phyloP scores from a whole-genome alignment of 208 protist species.

The Trichomonas tenax region DNA sequence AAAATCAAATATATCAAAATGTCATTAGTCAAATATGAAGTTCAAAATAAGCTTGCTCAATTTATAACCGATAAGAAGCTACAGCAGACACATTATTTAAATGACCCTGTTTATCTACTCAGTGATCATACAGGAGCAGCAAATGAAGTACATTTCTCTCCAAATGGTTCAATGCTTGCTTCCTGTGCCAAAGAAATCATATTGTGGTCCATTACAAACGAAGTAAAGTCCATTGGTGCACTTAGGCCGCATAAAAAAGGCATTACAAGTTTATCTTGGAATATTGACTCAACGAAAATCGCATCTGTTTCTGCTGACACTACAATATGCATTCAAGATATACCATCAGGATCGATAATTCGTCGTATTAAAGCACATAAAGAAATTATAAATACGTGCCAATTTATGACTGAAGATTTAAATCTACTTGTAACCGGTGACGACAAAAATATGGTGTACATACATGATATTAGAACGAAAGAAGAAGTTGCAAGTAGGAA shows the following conservation, averaged over 20 bases:
- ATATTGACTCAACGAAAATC: background rate
- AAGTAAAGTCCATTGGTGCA: background rate
- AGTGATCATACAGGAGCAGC: background rate
- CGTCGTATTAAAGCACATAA: background rate
- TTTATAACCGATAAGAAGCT: background rate
- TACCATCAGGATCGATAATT: background rate
- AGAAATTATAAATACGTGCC: background rate
- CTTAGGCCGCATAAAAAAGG: background rate
- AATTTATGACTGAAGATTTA: background rate
- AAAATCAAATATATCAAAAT: background rate
- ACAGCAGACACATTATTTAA: background rate
- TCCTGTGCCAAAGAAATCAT: background rate
- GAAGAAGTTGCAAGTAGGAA: background rate
- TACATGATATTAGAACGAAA: background rate
- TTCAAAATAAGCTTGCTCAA: background rate
- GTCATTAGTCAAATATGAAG: background rate
- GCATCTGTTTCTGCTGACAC: background rate
- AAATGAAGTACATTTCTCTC: conserved; percentile 13
- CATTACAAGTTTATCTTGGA: conserved; percentile 13
- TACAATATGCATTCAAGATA: background rate
- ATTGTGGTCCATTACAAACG: background rate
- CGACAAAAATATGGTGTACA: background rate
- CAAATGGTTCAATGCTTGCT: background rate
- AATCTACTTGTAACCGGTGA: background rate
- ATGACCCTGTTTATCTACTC: background rate